phyloP scores from a whole-genome alignment of 441 rosid genomes.

The Pelargonium fulgidum region DNA sequence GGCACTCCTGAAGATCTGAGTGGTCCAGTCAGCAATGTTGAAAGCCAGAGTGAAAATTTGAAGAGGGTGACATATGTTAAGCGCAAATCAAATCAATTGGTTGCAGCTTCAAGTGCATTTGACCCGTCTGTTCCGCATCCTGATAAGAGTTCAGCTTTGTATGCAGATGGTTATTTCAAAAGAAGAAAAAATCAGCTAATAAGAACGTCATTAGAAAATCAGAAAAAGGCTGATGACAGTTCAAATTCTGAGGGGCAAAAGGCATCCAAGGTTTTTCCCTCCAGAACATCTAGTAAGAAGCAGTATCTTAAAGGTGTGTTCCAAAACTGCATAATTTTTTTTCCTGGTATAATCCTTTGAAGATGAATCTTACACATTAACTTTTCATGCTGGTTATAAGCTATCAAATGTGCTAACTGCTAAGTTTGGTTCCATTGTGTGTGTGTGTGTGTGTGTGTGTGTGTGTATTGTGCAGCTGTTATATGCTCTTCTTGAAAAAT shows the following conservation, averaged over 20 bases:
- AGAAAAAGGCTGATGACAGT: slow-evolving; percentile 33
- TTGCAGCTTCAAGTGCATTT: slow-evolving; percentile 52
- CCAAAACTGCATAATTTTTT: background rate
- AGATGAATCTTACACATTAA: background rate
- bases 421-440: background rate
- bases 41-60: slow-evolving; percentile 36
- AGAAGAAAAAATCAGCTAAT: slow-evolving; percentile 77
- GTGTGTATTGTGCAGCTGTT: background rate
- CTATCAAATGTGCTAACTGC: background rate
- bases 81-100: slow-evolving; percentile 74
- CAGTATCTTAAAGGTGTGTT: slow-evolving; percentile 37
- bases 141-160: slow-evolving; percentile 29
- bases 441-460: background rate
- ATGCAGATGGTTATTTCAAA: slow-evolving; percentile 72
- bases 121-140: slow-evolving; percentile 28
- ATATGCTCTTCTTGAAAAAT: background rate
- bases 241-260: slow-evolving; percentile 31
- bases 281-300: slow-evolving; percentile 37
- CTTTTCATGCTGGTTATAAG: background rate
- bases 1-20: slow-evolving; percentile 32
- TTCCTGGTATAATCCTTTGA: background rate
- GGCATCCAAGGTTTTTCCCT: slow-evolving; percentile 33
- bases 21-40: slow-evolving; percentile 31
- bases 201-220: slow-evolving; percentile 50
- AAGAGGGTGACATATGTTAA: slow-evolving; percentile 58